Evolutionary conservation across 495 filamentous ascomycete genomes (phyloP).

Genomic region (Letharia columbiana): DNA sequence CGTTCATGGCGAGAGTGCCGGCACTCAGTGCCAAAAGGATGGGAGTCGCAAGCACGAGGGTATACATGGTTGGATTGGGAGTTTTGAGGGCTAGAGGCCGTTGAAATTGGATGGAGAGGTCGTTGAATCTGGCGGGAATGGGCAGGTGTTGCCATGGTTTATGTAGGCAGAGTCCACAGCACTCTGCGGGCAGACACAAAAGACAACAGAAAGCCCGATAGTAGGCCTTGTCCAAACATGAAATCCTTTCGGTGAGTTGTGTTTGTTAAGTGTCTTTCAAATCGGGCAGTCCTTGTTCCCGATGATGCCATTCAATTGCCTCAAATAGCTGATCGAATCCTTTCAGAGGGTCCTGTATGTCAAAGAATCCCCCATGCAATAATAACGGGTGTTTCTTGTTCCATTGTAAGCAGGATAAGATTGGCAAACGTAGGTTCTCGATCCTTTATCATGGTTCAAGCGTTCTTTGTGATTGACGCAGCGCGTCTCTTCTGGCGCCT

Average conservation of each 20-base stretch:
- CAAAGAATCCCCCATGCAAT: too few species aligned
- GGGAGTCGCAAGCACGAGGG: too few species aligned
- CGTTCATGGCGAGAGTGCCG: neutral
- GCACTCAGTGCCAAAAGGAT: neutral
- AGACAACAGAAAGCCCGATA: too few species aligned
- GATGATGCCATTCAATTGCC: too few species aligned
- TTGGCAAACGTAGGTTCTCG: too few species aligned
- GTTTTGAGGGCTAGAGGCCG: neutral
- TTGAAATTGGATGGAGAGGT: too few species aligned
- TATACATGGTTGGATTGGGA: neutral
- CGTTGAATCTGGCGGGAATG: neutral
- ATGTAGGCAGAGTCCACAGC: neutral
- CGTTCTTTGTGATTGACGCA: too few species aligned
- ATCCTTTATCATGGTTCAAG: too few species aligned
- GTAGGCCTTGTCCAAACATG: neutral
- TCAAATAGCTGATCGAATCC: neutral
- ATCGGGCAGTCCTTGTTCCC: too few species aligned
- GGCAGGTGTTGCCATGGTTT: neutral
- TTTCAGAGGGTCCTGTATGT: neutral
- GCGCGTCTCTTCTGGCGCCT: too few species aligned
- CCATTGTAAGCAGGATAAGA: too few species aligned
- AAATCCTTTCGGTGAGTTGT: neutral
- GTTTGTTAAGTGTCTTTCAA: neutral
- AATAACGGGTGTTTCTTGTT: too few species aligned
- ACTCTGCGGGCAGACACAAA: neutral